Evolutionary conservation across 1,139 yeast genomes (phyloP).

Genomic region (Debaryomycetaceae sp.): DNA sequence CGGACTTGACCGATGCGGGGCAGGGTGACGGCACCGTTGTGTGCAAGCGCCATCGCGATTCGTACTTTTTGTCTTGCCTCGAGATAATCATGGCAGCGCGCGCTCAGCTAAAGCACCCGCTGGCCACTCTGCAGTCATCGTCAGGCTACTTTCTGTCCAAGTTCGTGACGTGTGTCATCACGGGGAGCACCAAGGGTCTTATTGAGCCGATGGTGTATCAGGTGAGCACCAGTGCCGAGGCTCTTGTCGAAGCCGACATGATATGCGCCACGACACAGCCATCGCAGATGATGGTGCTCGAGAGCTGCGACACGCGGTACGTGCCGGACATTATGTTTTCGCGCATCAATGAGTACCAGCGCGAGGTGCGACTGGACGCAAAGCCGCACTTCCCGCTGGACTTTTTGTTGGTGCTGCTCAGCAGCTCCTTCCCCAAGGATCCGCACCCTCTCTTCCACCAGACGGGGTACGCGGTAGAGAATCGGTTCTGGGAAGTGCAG

Average conservation of each 20-base stretch:
- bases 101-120: constrained; percentile 61
- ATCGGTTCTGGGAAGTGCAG: constrained; percentile 66
- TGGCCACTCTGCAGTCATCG: constrained; percentile 52
- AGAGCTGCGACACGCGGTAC: constrained; percentile 58
- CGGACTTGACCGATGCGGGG: constrained; percentile 86
- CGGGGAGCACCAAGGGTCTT: constrained; percentile 79
- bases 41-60: constrained; percentile 86
- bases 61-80: constrained; percentile 77
- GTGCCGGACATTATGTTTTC: constrained; percentile 92
- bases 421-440: constrained; percentile 82
- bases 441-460: constrained; percentile 41
- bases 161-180: constrained; percentile 84
- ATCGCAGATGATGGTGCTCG: constrained; percentile 71
- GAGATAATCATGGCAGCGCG: constrained; percentile 83
- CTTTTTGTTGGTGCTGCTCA: constrained; percentile 73
- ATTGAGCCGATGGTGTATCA: constrained; percentile 90
- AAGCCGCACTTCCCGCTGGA: constrained; percentile 96
- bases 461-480: constrained; percentile 56
- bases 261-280: constrained; percentile 89
- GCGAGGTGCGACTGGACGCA: constrained; percentile 80
- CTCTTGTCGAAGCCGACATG: constrained; percentile 75
- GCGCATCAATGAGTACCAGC: constrained; percentile 77
- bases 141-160: constrained; percentile 73
- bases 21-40: constrained; percentile 78
- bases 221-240: constrained; percentile 81